Evolutionary conservation across 2,329 filamentous ascomycete species (phyloP).

Genomic region (Claviceps quebecensis): DNA sequence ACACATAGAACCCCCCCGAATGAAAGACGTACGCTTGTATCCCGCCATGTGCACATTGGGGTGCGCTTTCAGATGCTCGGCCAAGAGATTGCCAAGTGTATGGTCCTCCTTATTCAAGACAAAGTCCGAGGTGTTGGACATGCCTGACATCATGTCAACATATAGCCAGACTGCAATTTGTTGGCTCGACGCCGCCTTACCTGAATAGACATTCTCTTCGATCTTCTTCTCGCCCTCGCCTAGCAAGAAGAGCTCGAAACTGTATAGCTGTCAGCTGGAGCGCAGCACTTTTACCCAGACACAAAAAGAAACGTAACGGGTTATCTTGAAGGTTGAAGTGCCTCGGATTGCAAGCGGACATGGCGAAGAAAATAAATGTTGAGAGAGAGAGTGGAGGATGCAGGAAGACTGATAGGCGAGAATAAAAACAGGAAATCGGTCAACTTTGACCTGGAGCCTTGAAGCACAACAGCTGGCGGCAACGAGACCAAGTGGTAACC

Average conservation of each 20-base stretch:
- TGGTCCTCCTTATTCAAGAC: slow-evolving; percentile 94
- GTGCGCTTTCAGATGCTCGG: slow-evolving; percentile 72
- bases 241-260: slow-evolving; percentile 89
- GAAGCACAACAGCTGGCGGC: background rate
- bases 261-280: slow-evolving; percentile 24
- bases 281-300: background rate
- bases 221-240: slow-evolving; percentile 86
- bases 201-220: slow-evolving; percentile 73
- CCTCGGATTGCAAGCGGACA: slow-evolving; percentile 23
- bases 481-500: background rate
- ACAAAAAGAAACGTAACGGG: slow-evolving; percentile 16
- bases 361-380: slow-evolving; percentile 9
- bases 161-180: background rate
- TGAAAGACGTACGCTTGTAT: slow-evolving; percentile 58
- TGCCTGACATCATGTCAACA: slow-evolving; percentile 32
- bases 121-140: slow-evolving; percentile 92
- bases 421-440: background rate
- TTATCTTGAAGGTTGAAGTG: slow-evolving; percentile 25
- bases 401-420: no score
- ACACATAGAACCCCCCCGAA: slow-evolving; percentile 11
- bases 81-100: slow-evolving; percentile 81
- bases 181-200: slow-evolving; percentile 34
- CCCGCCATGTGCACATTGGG: slow-evolving; percentile 78
- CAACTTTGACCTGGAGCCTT: background rate
- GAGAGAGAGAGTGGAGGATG: background rate